Conservation (phyloP, 352 stramenopile genomes). For the Globisporangium barbulae region DNA sequence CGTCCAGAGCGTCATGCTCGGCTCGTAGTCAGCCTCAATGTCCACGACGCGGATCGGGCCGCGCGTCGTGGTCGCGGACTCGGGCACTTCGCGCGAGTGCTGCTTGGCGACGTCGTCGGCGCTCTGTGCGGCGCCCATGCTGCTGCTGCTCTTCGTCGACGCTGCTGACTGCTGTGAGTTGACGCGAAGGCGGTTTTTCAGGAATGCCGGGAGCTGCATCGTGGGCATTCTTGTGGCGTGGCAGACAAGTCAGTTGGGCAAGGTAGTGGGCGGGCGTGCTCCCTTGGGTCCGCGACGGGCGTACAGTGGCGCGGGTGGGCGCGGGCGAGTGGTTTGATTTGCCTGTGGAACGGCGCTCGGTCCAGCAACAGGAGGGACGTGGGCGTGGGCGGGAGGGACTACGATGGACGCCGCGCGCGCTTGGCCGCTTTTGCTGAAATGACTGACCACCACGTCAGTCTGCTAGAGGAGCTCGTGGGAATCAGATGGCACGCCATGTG, state of each 20-base stretch:
- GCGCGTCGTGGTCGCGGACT: slow-evolving; percentile 14
- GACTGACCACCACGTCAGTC: not conserved
- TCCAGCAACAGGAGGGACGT: no score
- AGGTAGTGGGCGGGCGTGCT: not conserved
- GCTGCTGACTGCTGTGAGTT: not conserved
- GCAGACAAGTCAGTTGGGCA: not conserved
- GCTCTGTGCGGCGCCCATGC: slow-evolving; percentile 5
- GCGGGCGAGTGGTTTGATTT: no score
- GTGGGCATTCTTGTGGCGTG: not conserved
- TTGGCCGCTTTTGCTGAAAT: not conserved
- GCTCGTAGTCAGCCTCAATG: slow-evolving; percentile 26
- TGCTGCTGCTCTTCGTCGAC: not conserved
- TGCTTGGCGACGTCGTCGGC: slow-evolving; percentile 1
- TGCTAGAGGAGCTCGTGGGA: not conserved
- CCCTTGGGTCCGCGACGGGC: not conserved
- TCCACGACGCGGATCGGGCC: slow-evolving; percentile 21
- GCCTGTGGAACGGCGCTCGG: no score
- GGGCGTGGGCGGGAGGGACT: not conserved
- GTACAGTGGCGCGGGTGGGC: no score
- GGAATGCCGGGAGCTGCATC: slow-evolving; percentile 7
- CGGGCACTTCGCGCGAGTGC: slow-evolving; percentile 16
- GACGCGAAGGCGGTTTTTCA: slow-evolving; percentile 8
- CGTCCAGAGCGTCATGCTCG: slow-evolving; percentile 50
- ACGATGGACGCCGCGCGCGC: not conserved
- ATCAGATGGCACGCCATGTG: slow-evolving; percentile 4